A percentile compares a stretch with the other conserved stretches of the same genome.
These are phyloP conservation scores for Ganoderma leucocontextum DNA, from an alignment of 1,284 basidiomycete species.

Conservation along the genomic window DNA sequence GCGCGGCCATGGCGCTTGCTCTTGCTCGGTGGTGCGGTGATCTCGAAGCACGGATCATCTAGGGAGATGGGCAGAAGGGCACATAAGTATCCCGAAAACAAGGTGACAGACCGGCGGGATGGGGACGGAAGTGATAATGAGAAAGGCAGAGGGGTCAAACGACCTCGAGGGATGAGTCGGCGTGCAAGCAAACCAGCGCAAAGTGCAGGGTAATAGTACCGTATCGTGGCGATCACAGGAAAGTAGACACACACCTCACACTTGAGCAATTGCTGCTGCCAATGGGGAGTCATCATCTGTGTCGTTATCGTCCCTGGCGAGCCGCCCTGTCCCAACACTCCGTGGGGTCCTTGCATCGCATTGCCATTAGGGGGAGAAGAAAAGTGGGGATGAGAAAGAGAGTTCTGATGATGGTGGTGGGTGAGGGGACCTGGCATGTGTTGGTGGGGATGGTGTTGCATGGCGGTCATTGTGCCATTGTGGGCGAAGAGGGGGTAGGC, in stretches of 20 bases:
- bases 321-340: conserved; percentile 61
- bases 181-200: conserved; percentile 14
- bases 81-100: background rate
- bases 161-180: background rate
- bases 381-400: conserved; percentile 67
- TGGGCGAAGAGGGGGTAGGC: conserved; percentile 78
- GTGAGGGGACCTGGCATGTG: conserved; percentile 57
- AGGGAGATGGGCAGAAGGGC: conserved; percentile 1
- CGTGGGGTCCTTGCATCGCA: conserved; percentile 51
- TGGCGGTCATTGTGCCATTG: conserved; percentile 53
- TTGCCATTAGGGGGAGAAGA: conserved; percentile 75
- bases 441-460: conserved; percentile 65
- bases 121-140: background rate
- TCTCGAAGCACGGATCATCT: conserved; percentile 80
- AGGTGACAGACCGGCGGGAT: background rate
- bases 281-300: conserved; percentile 75
- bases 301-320: conserved; percentile 67
- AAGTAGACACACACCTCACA: conserved; percentile 67
- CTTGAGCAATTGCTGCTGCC: conserved; percentile 84
- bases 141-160: background rate
- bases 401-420: conserved; percentile 76
- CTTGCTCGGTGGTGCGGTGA: conserved; percentile 84
- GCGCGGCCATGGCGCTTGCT: conserved; percentile 80
- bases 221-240: conserved; percentile 16
- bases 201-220: background rate